Percentiles rank a stretch among this genome's conserved stretches.
These are phyloP conservation scores for Sarocladiaceae sp. DNA, from an alignment of 2,329 filamentous ascomycete genomes.

Conservation along the genomic window DNA sequence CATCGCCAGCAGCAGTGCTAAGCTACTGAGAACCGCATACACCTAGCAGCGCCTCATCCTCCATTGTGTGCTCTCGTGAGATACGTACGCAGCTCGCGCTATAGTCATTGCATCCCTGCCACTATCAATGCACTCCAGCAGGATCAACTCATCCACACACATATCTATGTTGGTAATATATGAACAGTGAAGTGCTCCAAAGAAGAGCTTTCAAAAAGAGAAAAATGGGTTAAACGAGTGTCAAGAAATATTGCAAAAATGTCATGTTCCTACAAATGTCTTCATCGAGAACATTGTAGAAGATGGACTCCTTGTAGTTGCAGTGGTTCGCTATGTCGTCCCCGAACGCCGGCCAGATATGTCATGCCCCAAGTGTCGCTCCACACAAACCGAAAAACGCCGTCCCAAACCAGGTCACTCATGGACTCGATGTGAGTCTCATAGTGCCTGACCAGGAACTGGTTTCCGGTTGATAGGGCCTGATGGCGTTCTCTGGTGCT, in stretches of 20 bases:
- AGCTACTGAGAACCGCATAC: background rate
- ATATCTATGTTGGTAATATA: background rate
- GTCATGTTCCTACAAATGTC: constrained; percentile 1
- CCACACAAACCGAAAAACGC: constrained; percentile 3
- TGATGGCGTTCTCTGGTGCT: constrained; percentile 32
- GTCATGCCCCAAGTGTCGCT: constrained; percentile 3
- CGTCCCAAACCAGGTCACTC: background rate
- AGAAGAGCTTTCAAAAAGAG: background rate
- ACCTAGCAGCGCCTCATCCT: constrained; percentile 2
- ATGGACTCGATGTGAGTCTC: background rate
- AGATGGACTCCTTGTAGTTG: constrained; percentile 1
- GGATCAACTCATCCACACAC: background rate
- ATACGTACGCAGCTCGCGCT: background rate
- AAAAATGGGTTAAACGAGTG: no score
- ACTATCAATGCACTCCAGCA: background rate
- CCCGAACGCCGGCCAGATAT: constrained; percentile 10
- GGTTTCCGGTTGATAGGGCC: constrained; percentile 5
- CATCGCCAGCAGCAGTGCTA: background rate
- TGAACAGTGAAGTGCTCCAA: constrained; percentile 4
- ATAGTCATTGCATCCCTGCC: background rate
- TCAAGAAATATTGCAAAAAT: no score
- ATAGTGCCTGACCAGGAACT: constrained; percentile 40
- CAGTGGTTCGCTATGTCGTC: constrained; percentile 4
- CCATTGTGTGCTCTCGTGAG: background rate
- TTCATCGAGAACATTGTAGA: background rate